phyloP scores from a whole-genome alignment of 169 alveolate species.

The Plasmodium chabaudi region DNA sequence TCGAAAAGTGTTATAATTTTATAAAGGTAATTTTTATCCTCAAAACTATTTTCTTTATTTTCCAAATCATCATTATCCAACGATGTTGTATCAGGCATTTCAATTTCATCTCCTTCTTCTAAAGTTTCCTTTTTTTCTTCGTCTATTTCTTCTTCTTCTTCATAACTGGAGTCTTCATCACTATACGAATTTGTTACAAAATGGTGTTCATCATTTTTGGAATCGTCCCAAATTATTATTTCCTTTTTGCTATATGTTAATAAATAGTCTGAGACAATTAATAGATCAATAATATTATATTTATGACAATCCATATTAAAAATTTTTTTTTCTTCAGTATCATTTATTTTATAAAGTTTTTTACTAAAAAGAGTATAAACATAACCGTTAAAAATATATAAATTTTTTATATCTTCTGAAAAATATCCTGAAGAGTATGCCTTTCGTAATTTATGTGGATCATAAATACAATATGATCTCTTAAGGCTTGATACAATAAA shows the following conservation, averaged over 20 bases:
- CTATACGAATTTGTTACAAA: background rate
- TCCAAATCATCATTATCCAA: background rate
- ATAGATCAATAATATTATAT: constrained; percentile 29
- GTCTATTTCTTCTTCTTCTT: constrained; percentile 26
- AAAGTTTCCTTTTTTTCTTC: constrained; percentile 10
- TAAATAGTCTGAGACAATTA: constrained; percentile 40
- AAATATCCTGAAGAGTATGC: constrained; percentile 43
- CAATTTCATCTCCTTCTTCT: background rate
- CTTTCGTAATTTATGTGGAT: constrained; percentile 50
- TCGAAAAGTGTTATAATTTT: constrained; percentile 49
- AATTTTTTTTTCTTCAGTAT: constrained; percentile 29
- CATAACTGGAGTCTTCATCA: constrained; percentile 3
- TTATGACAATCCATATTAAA: constrained; percentile 9
- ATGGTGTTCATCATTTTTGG: background rate
- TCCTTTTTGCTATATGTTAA: constrained; percentile 65
- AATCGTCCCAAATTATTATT: constrained; percentile 64
- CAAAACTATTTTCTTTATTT: background rate
- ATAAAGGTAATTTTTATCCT: constrained; percentile 56
- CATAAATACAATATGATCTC: constrained; percentile 38
- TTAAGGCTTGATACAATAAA: constrained; percentile 53
- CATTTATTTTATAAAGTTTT: constrained; percentile 55
- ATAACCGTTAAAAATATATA: constrained; percentile 27
- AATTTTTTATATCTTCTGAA: constrained; percentile 52
- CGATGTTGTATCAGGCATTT: background rate
- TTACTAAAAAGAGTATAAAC: constrained; percentile 52